Percentiles rank a stretch among this genome's conserved stretches.
These are phyloP conservation scores for Leccinum sublutescens DNA, from an alignment of 768 basidiomycete species.

Conservation along the genomic window DNA sequence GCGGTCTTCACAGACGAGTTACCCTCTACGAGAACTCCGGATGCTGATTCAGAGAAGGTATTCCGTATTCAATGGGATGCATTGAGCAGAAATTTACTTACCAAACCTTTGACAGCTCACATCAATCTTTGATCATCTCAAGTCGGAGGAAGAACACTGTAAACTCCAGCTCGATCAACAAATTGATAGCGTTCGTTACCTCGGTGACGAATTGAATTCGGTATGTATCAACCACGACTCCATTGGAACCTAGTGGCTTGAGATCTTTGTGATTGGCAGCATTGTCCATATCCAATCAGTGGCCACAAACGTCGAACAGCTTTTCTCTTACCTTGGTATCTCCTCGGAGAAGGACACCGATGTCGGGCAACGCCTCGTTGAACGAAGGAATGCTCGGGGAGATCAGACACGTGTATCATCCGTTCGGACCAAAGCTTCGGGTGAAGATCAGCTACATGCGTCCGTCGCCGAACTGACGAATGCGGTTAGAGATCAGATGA, in stretches of 20 bases:
- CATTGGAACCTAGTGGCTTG: constrained; percentile 61
- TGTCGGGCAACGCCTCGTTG: constrained; percentile 7
- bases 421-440: constrained; percentile 31
- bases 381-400: constrained; percentile 33
- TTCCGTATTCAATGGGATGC: neutral
- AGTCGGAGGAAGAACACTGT: constrained; percentile 47
- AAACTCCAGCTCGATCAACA: constrained; percentile 59
- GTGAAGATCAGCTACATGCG: constrained; percentile 30
- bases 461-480: constrained; percentile 38
- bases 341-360: constrained; percentile 19
- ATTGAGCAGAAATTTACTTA: neutral
- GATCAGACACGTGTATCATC: constrained; percentile 36
- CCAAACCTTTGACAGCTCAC: constrained; percentile 31
- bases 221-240: constrained; percentile 37
- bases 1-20: neutral
- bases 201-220: constrained; percentile 31
- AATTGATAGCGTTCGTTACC: constrained; percentile 70
- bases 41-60: constrained; percentile 23
- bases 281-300: constrained; percentile 68
- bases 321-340: constrained; percentile 54
- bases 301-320: constrained; percentile 55
- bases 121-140: constrained; percentile 48
- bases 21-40: constrained; percentile 2
- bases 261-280: constrained; percentile 76
- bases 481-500: constrained; percentile 42